phyloP scores from a whole-genome alignment of 768 basidiomycete genomes.

The Macrolepiota albuminosa region DNA sequence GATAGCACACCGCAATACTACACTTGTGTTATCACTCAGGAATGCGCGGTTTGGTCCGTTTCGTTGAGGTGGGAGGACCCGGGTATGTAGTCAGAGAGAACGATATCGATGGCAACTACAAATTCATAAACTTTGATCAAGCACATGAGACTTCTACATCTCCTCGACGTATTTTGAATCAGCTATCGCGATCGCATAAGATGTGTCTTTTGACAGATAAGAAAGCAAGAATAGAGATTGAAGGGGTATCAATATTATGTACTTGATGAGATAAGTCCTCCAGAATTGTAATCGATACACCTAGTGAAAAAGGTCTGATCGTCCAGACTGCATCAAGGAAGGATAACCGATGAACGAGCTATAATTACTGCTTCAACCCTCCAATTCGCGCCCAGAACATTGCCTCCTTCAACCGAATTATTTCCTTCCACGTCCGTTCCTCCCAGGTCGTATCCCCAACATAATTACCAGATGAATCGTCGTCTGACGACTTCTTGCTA shows the following conservation, averaged over 20 bases:
- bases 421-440: constrained; percentile 79
- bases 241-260: constrained; percentile 4
- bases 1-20: neutral
- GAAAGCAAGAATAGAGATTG: neutral
- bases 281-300: constrained; percentile 3
- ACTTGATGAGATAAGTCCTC: constrained; percentile 4
- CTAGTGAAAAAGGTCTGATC: neutral
- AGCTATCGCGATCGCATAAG: neutral
- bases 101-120: neutral
- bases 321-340: neutral
- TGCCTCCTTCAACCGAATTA: constrained; percentile 67
- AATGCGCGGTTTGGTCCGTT: neutral
- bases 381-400: constrained; percentile 88
- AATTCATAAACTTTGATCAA: neutral
- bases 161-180: neutral
- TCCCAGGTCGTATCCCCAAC: constrained; percentile 77
- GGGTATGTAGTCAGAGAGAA: neutral
- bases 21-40: neutral
- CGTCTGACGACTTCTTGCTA: constrained; percentile 9
- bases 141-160: neutral
- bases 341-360: neutral
- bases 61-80: neutral
- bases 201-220: neutral
- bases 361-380: constrained; percentile 27
- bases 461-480: constrained; percentile 36